Evolutionary conservation across 805 yeast genomes (phyloP).

Genomic region (Pachysolen tannophilus): DNA sequence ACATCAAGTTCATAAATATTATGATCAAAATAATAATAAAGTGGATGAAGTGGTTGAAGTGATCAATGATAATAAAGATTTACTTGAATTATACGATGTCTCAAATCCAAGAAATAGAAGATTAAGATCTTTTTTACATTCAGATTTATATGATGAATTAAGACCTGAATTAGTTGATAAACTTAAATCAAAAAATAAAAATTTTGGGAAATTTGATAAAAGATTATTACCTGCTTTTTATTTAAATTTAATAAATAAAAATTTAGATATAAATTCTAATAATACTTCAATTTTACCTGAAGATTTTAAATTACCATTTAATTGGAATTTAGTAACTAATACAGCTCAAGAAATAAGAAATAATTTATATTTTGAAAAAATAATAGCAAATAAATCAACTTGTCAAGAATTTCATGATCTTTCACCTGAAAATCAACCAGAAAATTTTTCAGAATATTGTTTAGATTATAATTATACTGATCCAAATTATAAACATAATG

Average conservation of each 20-base stretch:
- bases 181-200: background rate
- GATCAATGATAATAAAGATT: no score
- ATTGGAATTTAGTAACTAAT: constrained; percentile 8
- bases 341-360: constrained; percentile 6
- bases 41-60: no score
- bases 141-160: no score
- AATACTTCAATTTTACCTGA: background rate
- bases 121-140: constrained; percentile 5
- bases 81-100: background rate
- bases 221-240: constrained; percentile 7
- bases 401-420: constrained; percentile 6
- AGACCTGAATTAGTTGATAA: no score
- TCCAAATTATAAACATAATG: constrained; percentile 6
- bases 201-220: constrained; percentile 4
- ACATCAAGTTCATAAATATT: no score
- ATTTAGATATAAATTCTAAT: background rate
- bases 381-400: constrained; percentile 5
- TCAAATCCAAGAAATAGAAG: constrained; percentile 4
- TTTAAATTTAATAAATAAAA: constrained; percentile 2
- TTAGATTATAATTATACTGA: constrained; percentile 3
- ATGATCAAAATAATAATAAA: no score
- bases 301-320: constrained; percentile 7
- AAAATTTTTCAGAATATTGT: constrained; percentile 5
- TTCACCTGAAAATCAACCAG: constrained; percentile 7
- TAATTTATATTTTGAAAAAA: constrained; percentile 7